Evolutionary conservation across 257 asterid species (phyloP), one percentile per base, ranked within the genome.

Genomic region (Verbascum thapsus): DNA sequence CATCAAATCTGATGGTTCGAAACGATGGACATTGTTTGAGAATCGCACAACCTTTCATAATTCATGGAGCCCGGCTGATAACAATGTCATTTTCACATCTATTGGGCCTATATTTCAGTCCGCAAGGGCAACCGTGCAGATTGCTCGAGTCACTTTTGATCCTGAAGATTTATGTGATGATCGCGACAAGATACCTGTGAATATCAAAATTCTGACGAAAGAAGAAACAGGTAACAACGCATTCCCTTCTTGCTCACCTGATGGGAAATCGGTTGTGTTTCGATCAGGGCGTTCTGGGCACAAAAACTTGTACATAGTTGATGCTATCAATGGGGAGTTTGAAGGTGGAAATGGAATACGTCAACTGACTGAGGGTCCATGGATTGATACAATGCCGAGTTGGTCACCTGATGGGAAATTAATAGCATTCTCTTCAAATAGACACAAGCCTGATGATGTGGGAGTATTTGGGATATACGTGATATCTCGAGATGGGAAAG

Each of bases 311-410:
- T 88, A 77, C 81, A 59, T 91, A 12, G 42, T 83, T 0, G 95
- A 91, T 8, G 86, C 96, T 3, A n/a, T 76, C 1, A 54, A 73
- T 0, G 96, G 96, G 12, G 98, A 91, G 43, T 53, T 60, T 1
- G 79, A 74, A 18, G 85, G 89, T 12, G 88, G 86, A 5, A 83
- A 88, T 12, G 88, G 86, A 5, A 83, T 84, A 42, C 84, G 83
- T 7, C 88, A 47, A 35, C 54, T 91, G 66, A 91, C 96, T 0
- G 66, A 84, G 0, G 98, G 98, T 1, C 75, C 87, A 8, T 88
- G 95, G 95, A 88, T 83, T 5, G 98, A 91, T 40, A 91, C 98
- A 3, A 88, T 91, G 96, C 95, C 98, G 4, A 79, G 82, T 76
- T 91, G 98, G 95, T 84, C 96, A 8, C 92, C 96, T 0, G 87